phyloP scores from a whole-genome alignment of 2,329 filamentous ascomycete genomes.

The Aureobasidium sp. region DNA sequence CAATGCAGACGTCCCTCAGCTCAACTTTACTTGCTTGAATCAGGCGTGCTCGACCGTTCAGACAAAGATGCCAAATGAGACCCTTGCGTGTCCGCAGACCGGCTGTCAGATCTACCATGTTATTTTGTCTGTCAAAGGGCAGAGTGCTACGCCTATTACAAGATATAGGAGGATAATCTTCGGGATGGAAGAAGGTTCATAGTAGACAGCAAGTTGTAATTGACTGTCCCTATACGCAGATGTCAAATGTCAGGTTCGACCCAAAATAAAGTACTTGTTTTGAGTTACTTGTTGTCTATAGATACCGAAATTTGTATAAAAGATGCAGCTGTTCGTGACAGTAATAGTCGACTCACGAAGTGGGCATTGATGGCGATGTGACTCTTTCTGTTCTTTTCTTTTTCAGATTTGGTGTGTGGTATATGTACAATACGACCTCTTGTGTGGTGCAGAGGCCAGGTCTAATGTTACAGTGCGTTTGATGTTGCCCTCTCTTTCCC shows the following conservation, averaged over 20 bases:
- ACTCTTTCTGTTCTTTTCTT: neutral
- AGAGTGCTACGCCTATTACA: constrained; percentile 39
- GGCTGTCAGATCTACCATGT: constrained; percentile 43
- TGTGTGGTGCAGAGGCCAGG: neutral
- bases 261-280: no score
- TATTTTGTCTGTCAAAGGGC: constrained; percentile 44
- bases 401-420: neutral
- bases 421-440: neutral
- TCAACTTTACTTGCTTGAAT: constrained; percentile 30
- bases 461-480: neutral
- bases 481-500: neutral
- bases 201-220: neutral
- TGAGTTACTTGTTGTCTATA: no score
- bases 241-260: no score
- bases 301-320: no score
- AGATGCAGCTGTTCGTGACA: no score
- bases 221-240: no score
- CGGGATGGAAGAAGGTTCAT: neutral
- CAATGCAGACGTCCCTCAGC: constrained; percentile 32
- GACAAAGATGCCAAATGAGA: constrained; percentile 21
- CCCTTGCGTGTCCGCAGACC: constrained; percentile 29
- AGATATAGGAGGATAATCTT: constrained; percentile 42
- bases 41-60: constrained; percentile 27
- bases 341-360: no score
- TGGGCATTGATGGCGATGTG: no score